These are phyloP conservation scores for Aspergillus ochraceus DNA, from an alignment of 2,329 filamentous ascomycete species.

Conservation along the genomic window DNA sequence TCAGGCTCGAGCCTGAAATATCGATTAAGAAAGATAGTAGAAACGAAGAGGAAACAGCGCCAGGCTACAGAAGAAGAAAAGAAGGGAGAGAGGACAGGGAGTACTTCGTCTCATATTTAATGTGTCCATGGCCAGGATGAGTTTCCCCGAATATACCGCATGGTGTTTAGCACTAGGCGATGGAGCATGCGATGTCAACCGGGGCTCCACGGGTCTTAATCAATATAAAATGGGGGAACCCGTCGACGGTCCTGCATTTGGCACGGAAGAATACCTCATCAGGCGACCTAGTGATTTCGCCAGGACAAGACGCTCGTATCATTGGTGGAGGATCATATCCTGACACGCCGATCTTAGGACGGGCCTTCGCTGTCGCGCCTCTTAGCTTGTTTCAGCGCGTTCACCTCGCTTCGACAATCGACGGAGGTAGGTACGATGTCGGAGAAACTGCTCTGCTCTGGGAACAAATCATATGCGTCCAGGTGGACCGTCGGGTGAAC, in stretches of 20 bases:
- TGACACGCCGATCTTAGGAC: not conserved
- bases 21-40: not conserved
- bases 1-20: not conserved
- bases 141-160: not conserved
- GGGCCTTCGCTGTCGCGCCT: not conserved
- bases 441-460: not conserved
- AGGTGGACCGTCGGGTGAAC: not conserved
- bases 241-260: not conserved
- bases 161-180: not conserved
- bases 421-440: too few relatives aligned
- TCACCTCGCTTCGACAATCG: too few relatives aligned
- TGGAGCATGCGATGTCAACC: not conserved
- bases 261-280: conserved; percentile 1
- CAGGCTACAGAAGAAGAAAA: too few relatives aligned
- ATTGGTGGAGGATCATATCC: conserved; percentile 20
- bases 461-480: not conserved
- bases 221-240: conserved; percentile 2
- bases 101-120: not conserved
- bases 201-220: not conserved
- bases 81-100: too few relatives aligned
- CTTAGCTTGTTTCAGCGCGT: not conserved
- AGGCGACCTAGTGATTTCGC: not conserved
- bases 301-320: not conserved
- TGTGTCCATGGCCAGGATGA: not conserved
- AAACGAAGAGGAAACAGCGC: not conserved